These are phyloP conservation scores for Scheffersomyces illinoinensis DNA, from an alignment of 1,139 yeast species.

Conservation along the genomic window DNA sequence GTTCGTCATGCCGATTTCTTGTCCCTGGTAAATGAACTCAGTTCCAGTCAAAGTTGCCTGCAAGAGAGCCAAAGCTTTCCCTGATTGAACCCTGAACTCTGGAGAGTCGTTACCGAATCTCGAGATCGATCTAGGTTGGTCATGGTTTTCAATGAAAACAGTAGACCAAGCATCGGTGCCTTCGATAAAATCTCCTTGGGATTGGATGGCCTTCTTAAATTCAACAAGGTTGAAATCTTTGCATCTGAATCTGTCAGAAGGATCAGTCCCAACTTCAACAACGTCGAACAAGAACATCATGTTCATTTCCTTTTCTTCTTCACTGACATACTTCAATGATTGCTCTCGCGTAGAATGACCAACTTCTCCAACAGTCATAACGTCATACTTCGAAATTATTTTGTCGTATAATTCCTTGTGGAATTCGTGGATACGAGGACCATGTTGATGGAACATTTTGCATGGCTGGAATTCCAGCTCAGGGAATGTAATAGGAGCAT, in stretches of 20 bases:
- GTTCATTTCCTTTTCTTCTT: conserved; percentile 24
- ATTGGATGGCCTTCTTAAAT: conserved; percentile 17
- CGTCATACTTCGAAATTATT: conserved; percentile 22
- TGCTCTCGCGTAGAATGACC: conserved; percentile 22
- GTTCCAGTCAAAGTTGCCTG: conserved; percentile 22
- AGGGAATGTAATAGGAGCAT: conserved; percentile 23
- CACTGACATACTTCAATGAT: conserved; percentile 22
- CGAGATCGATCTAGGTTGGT: conserved; percentile 23
- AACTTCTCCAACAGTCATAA: conserved; percentile 26
- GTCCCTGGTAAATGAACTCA: conserved; percentile 25
- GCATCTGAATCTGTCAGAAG: conserved; percentile 18
- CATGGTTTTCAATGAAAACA: conserved; percentile 25
- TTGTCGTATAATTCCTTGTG: conserved; percentile 22
- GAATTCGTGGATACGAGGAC: conserved; percentile 25
- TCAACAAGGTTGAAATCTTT: conserved; percentile 17
- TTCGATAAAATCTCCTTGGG: conserved; percentile 16
- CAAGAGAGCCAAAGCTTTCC: conserved; percentile 23
- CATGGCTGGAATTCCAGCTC: conserved; percentile 19
- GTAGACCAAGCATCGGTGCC: conserved; percentile 28
- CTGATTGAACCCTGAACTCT: conserved; percentile 16
- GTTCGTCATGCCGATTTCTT: conserved; percentile 25
- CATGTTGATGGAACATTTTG: conserved; percentile 16
- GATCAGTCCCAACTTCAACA: conserved; percentile 18
- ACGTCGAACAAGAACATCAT: conserved; percentile 26
- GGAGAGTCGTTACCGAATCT: conserved; percentile 20